Conservation (phyloP, 148 eudicot species). For the Cornus suecica region DNA sequence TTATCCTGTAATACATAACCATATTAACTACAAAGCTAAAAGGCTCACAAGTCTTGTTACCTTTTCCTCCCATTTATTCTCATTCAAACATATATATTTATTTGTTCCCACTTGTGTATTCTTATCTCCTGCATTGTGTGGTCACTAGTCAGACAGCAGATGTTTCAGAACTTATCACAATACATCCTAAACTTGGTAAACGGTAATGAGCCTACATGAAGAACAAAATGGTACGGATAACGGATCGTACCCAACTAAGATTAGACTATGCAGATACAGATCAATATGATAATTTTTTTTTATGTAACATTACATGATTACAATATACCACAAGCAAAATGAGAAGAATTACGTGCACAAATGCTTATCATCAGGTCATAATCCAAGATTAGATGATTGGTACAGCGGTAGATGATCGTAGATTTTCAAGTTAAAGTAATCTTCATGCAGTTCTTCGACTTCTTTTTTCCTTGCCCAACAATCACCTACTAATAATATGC, state of each 20-base stretch:
- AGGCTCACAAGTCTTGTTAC: not conserved
- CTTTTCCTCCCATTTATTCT: no score
- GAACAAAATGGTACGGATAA: constrained; percentile 10
- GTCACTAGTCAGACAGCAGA: constrained; percentile 9
- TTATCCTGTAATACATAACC: no score
- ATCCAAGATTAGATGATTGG: not conserved
- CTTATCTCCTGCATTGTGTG: constrained; percentile 7
- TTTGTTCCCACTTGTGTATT: no score
- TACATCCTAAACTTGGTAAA: not conserved
- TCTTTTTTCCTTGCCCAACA: not conserved
- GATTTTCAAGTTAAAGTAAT: not conserved
- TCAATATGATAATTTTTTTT: not conserved
- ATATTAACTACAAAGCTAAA: no score
- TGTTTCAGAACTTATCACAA: constrained; percentile 9
- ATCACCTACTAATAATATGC: not conserved
- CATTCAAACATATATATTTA: no score
- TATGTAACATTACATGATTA: not conserved
- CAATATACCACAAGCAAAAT: no score
- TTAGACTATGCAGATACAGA: not conserved
- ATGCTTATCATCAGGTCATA: not conserved
- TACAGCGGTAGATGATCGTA: not conserved
- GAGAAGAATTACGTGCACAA: not conserved
- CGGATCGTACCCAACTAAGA: not conserved
- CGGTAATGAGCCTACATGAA: not conserved
- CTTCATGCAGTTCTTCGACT: not conserved